These are phyloP conservation scores for Adansonia gregorii DNA, from an alignment of 441 rosid genomes.

Conservation along the genomic window DNA sequence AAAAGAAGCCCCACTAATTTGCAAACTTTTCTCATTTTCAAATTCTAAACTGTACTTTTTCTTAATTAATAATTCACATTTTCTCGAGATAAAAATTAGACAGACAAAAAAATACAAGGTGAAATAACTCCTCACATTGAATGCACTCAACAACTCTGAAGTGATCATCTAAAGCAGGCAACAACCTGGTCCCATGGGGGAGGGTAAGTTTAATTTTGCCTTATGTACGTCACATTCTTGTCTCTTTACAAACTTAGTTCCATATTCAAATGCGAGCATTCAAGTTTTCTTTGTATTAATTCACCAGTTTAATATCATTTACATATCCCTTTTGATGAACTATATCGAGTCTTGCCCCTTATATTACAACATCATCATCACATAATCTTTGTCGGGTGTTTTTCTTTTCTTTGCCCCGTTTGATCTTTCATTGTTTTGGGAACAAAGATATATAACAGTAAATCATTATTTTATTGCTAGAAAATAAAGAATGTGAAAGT, in stretches of 20 bases:
- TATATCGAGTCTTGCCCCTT: background rate
- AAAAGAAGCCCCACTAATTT: background rate
- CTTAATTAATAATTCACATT: background rate
- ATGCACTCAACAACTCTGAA: constrained; percentile 65
- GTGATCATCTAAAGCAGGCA: constrained; percentile 45
- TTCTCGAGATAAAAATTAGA: background rate
- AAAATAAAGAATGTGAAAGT: constrained; percentile 32
- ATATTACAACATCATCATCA: constrained; percentile 13
- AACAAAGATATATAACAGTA: background rate
- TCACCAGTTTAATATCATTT: background rate
- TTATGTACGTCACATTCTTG: constrained; percentile 35
- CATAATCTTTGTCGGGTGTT: constrained; percentile 23
- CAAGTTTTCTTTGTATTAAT: background rate
- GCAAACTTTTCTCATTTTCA: background rate
- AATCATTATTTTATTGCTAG: background rate
- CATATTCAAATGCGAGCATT: constrained; percentile 29
- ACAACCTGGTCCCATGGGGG: constrained; percentile 49
- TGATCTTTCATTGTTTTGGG: background rate
- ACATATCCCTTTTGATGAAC: background rate
- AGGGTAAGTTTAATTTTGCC: constrained; percentile 26
- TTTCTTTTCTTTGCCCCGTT: constrained; percentile 13
- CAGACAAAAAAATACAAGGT: constrained; percentile 22
- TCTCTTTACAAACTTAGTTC: constrained; percentile 26
- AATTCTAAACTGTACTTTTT: background rate
- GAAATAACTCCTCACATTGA: constrained; percentile 57